Percentiles rank a stretch among this genome's conserved stretches.
phyloP scores from a whole-genome alignment of 768 basidiomycete genomes.

The Sarcomyxa edulis region DNA sequence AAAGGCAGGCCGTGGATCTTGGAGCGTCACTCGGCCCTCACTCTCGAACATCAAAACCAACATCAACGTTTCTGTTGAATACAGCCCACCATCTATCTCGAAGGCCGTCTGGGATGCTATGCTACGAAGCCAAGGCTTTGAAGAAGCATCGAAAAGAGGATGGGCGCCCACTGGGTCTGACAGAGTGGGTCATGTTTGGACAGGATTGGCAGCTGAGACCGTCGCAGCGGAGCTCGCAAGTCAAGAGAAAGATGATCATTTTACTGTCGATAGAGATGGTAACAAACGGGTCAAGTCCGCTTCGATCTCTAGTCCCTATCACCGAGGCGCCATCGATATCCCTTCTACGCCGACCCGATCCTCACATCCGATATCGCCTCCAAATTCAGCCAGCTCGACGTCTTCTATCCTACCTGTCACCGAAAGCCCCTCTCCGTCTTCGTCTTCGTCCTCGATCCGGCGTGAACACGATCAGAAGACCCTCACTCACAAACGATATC shows the following conservation, averaged over 20 bases:
- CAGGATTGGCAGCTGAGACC: slow-evolving; percentile 20
- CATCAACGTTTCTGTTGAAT: slow-evolving; percentile 26
- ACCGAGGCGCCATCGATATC: slow-evolving; percentile 1
- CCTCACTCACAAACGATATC: neutral
- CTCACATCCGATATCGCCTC: slow-evolving; percentile 3
- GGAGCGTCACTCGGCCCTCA: slow-evolving; percentile 18
- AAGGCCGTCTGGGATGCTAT: slow-evolving; percentile 17
- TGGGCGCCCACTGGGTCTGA: slow-evolving; percentile 12
- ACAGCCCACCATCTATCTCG: slow-evolving; percentile 18
- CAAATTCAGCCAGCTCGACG: slow-evolving; percentile 2
- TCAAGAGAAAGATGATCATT: slow-evolving; percentile 18
- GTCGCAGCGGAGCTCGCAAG: slow-evolving; percentile 17
- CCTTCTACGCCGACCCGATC: neutral
- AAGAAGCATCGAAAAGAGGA: slow-evolving; percentile 13
- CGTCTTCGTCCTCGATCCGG: neutral
- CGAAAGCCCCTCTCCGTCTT: neutral
- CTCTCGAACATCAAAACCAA: slow-evolving; percentile 20
- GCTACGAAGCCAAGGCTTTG: slow-evolving; percentile 10
- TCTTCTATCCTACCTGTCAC: slow-evolving; percentile 1
- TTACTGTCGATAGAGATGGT: neutral
- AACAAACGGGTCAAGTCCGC: slow-evolving; percentile 2
- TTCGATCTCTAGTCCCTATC: slow-evolving; percentile 5
- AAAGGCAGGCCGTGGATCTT: slow-evolving; percentile 24
- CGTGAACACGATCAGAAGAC: neutral
- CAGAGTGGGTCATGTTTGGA: slow-evolving; percentile 25